A percentile compares a stretch with the other conserved stretches of the same genome.
Evolutionary conservation across 2,329 filamentous ascomycete species (phyloP).

Genomic region (Mariannaea elegans): DNA sequence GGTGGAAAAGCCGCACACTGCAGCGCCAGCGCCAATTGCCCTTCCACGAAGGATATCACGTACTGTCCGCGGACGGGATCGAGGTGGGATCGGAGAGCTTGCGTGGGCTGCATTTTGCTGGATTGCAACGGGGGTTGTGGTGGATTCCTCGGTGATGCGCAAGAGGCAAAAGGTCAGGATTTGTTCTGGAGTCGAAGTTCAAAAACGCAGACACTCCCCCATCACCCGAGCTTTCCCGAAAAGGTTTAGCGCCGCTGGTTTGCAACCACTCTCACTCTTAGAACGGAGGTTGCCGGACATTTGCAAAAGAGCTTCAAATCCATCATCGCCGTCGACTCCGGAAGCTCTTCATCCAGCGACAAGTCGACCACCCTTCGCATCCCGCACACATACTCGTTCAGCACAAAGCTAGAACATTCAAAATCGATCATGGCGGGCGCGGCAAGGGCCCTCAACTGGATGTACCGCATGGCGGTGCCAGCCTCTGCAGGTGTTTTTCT

Average conservation of each 20-base stretch:
- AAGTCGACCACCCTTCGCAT: conserved; percentile 13
- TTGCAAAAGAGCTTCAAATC: conserved; percentile 40
- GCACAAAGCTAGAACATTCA: neutral
- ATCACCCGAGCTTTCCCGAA: conserved; percentile 48
- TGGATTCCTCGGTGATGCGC: conserved; percentile 38
- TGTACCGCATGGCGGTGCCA: conserved; percentile 78
- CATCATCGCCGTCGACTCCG: conserved; percentile 39
- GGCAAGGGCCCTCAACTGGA: conserved; percentile 65
- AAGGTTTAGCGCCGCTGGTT: conserved; percentile 40
- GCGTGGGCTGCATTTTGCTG: conserved; percentile 53
- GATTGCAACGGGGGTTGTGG: conserved; percentile 34
- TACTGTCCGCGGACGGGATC: conserved; percentile 50
- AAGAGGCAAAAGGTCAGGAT: conserved; percentile 42
- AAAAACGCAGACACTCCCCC: conserved; percentile 39
- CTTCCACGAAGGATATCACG: conserved; percentile 33
- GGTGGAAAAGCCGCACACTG: conserved; percentile 46
- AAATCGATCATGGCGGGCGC: conserved; percentile 59
- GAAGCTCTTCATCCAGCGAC: conserved; percentile 34
- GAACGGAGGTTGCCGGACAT: conserved; percentile 33
- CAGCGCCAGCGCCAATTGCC: conserved; percentile 30
- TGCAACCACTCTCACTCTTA: conserved; percentile 22
- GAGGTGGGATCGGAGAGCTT: conserved; percentile 46
- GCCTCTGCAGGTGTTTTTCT: conserved; percentile 73
- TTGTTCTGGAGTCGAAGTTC: conserved; percentile 35
- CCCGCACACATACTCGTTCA: conserved; percentile 9